Percentiles rank a stretch among this genome's conserved stretches.
These are phyloP conservation scores for Emmonsiellopsis sp. DNA, from an alignment of 2,329 filamentous ascomycete genomes.

Conservation along the genomic window DNA sequence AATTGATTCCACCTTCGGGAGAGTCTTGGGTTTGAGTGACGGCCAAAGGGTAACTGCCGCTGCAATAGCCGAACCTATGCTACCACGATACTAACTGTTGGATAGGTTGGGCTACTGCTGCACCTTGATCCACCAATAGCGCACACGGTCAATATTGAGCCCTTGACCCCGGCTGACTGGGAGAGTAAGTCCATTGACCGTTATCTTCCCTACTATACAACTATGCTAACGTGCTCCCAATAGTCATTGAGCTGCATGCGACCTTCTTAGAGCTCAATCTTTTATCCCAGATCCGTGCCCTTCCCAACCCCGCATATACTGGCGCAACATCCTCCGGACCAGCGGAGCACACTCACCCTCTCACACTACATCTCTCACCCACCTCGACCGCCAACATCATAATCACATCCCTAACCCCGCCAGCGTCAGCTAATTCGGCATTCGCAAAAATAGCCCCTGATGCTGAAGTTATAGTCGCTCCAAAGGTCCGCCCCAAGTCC, in stretches of 20 bases:
- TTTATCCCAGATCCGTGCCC: constrained; percentile 79
- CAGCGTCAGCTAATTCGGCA: constrained; percentile 54
- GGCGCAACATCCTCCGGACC: constrained; percentile 37
- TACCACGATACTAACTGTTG: constrained; percentile 14
- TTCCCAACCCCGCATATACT: constrained; percentile 71
- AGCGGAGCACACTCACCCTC: constrained; percentile 56
- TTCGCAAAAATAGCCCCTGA: constrained; percentile 92
- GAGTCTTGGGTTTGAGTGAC: constrained; percentile 65
- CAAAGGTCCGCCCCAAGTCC: constrained; percentile 70
- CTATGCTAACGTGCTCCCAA: constrained; percentile 8
- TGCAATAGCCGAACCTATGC: not conserved
- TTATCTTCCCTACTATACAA: constrained; percentile 3
- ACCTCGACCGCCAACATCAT: constrained; percentile 91
- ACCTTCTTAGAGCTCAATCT: constrained; percentile 93
- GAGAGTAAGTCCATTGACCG: constrained; percentile 50
- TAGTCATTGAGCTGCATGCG: constrained; percentile 88
- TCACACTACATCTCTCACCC: constrained; percentile 87
- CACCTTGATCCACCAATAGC: constrained; percentile 86
- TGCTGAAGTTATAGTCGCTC: constrained; percentile 93
- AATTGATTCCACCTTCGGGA: constrained; percentile 75
- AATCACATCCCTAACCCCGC: constrained; percentile 72
- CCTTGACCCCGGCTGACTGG: constrained; percentile 91
- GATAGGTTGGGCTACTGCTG: constrained; percentile 51
- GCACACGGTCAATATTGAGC: constrained; percentile 94
- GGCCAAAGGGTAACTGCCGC: constrained; percentile 60